Evolutionary conservation across 2,329 filamentous ascomycete species (phyloP).

Genomic region (Trichoderma endophyticum): DNA sequence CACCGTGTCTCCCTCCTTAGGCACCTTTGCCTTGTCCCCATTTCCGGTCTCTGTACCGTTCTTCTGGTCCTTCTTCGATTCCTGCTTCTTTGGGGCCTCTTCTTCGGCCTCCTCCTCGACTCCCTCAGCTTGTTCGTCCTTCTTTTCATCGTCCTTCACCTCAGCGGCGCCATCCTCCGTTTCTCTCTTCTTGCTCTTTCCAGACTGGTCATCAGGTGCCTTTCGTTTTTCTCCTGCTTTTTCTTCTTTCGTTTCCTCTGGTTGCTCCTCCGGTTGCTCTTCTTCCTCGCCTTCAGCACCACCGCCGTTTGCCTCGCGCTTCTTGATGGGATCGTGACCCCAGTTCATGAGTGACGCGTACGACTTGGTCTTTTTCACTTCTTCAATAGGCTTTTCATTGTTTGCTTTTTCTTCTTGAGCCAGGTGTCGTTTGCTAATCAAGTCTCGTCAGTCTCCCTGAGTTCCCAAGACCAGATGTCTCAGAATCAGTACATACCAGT

Average conservation of each 20-base stretch:
- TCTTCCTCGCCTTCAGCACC: constrained; percentile 18
- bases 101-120: constrained; percentile 19
- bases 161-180: constrained; percentile 19
- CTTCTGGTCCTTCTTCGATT: background rate
- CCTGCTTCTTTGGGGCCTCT: background rate
- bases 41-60: background rate
- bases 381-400: constrained; percentile 45
- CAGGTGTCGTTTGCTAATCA: constrained; percentile 55
- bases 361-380: constrained; percentile 48
- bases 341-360: constrained; percentile 63
- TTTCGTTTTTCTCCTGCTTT: constrained; percentile 31
- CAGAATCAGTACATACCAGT: constrained; percentile 41
- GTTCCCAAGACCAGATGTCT: background rate
- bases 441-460: background rate
- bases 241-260: constrained; percentile 16
- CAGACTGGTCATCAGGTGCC: constrained; percentile 23
- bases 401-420: constrained; percentile 61
- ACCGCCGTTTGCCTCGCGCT: constrained; percentile 22
- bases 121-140: constrained; percentile 17
- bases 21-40: constrained; percentile 28
- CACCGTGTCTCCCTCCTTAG: constrained; percentile 41
- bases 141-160: constrained; percentile 8
- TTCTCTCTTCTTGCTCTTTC: constrained; percentile 33
- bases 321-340: constrained; percentile 54
- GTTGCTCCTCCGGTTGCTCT: background rate